phyloP scores from a whole-genome alignment of 2,329 filamentous ascomycete species.

The Talaromyces funiculosus region DNA sequence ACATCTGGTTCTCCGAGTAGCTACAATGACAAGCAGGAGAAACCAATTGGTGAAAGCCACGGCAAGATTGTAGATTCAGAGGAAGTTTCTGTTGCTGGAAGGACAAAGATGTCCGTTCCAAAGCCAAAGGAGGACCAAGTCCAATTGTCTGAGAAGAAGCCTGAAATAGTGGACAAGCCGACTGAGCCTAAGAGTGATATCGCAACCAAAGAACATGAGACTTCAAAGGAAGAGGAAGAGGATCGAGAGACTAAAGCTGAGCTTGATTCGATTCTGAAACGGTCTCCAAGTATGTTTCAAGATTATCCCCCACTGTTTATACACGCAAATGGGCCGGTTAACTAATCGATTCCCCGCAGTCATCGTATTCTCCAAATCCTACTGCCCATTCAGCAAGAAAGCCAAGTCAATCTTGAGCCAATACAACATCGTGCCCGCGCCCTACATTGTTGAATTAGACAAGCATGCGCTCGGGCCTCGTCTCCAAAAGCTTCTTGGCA shows the following conservation, averaged over 20 bases:
- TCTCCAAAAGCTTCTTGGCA: conserved; percentile 65
- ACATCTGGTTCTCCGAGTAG: conserved; percentile 14
- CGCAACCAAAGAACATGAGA: background rate
- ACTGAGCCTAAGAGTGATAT: conserved; percentile 53
- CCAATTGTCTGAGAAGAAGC: conserved; percentile 43
- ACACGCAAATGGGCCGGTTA: no score
- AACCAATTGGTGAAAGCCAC: background rate
- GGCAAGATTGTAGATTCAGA: conserved; percentile 23
- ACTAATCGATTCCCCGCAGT: conserved; percentile 49
- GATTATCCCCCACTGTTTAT: background rate
- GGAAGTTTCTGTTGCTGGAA: conserved; percentile 50
- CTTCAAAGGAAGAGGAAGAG: conserved; percentile 15
- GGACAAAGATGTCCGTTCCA: conserved; percentile 45
- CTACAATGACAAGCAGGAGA: conserved; percentile 21
- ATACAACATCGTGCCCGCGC: conserved; percentile 75
- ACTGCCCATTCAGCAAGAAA: conserved; percentile 78
- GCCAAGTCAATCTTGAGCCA: conserved; percentile 80
- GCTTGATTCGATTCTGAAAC: conserved; percentile 74
- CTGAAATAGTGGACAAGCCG: conserved; percentile 47
- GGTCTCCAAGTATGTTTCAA: conserved; percentile 64
- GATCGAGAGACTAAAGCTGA: conserved; percentile 55
- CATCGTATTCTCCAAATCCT: conserved; percentile 92
- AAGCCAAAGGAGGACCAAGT: conserved; percentile 30
- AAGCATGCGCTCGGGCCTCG: conserved; percentile 65
- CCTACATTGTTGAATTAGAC: conserved; percentile 88